Evolutionary conservation across 2,329 filamentous ascomycete genomes (phyloP).

Genomic region (Fusarium palustre): DNA sequence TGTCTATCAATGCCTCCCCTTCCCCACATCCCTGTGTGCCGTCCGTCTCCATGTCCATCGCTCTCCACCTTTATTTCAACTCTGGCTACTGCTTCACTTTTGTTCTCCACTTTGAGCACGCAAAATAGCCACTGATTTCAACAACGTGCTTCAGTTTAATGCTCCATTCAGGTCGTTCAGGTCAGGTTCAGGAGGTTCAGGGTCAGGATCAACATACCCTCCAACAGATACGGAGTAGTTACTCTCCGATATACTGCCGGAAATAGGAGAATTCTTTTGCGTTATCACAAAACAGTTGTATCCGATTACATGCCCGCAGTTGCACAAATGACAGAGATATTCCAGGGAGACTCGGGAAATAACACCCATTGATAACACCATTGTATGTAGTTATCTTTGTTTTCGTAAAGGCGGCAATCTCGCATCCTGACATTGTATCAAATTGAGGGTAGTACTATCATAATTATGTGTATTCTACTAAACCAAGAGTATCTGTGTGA

Average conservation of each 20-base stretch:
- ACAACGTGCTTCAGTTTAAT: constrained; percentile 31
- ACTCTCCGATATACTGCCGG: constrained; percentile 2
- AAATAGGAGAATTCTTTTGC: background rate
- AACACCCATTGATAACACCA: background rate
- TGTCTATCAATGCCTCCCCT: background rate
- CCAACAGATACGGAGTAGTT: constrained; percentile 5
- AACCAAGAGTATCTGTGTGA: too few relatives aligned
- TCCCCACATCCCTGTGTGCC: constrained; percentile 27
- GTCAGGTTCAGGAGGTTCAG: constrained; percentile 3
- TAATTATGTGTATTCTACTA: background rate
- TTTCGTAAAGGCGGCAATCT: background rate
- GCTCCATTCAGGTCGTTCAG: constrained; percentile 17
- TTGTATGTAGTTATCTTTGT: background rate
- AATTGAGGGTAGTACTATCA: background rate
- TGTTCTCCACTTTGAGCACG: constrained; percentile 34
- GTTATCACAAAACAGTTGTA: constrained; percentile 5
- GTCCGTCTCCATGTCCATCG: constrained; percentile 25
- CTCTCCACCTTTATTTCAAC: constrained; percentile 13
- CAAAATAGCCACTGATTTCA: constrained; percentile 33
- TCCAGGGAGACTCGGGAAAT: background rate
- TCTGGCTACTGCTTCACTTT: constrained; percentile 28
- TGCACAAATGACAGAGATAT: constrained; percentile 17
- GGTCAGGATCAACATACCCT: constrained; percentile 15
- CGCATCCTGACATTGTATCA: background rate
- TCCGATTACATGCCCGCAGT: background rate